Conservation (phyloP, 495 filamentous ascomycete genomes). For the Penicillium cosmopolitanum region DNA sequence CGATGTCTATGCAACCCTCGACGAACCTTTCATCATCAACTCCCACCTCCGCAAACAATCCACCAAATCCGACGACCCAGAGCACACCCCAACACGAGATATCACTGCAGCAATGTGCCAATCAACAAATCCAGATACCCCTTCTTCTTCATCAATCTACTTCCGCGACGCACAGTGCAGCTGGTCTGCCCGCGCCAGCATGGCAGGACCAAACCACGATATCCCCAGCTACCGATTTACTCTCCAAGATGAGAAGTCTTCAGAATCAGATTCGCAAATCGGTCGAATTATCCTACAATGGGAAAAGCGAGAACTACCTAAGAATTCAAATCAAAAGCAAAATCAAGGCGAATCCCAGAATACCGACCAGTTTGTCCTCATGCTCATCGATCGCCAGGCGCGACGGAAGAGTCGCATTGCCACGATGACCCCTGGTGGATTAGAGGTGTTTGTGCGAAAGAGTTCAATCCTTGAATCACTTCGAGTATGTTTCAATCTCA, state of each 20-base stretch:
- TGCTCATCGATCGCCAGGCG: conserved; percentile 30
- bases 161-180: conserved; percentile 25
- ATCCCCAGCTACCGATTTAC: conserved; percentile 27
- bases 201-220: conserved; percentile 10
- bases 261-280: conserved; percentile 5
- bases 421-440: conserved; percentile 25
- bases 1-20: conserved; percentile 41
- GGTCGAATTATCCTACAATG: conserved; percentile 30
- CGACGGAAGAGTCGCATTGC: conserved; percentile 31
- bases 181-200: conserved; percentile 21
- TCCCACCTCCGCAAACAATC: not conserved
- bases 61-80: conserved; percentile 17
- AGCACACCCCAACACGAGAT: conserved; percentile 14
- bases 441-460: conserved; percentile 31
- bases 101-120: conserved; percentile 28
- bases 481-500: conserved; percentile 25
- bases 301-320: conserved; percentile 21
- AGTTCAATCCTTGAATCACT: conserved; percentile 27
- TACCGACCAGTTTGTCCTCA: conserved; percentile 25
- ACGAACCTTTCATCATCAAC: conserved; percentile 29
- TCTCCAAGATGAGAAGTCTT: conserved; percentile 13
- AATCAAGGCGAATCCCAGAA: not conserved
- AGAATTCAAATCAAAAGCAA: not conserved
- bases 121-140: not conserved
- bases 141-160: conserved; percentile 16